Evolutionary conservation across 768 basidiomycete species (phyloP).

Genomic region (Amanita fuliginea): DNA sequence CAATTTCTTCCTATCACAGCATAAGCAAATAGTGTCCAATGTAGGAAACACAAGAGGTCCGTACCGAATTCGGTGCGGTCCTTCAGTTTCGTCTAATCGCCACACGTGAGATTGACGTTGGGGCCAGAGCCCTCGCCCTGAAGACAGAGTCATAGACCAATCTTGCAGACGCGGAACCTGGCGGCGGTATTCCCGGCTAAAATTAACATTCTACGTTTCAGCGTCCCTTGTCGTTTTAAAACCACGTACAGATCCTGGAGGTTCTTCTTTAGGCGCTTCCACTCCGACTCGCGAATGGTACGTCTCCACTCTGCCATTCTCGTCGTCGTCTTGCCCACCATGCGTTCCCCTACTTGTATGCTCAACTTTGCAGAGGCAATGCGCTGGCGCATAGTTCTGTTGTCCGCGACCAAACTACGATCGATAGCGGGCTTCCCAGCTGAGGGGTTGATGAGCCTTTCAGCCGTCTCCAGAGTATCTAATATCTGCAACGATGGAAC

Average conservation of each 20-base stretch:
- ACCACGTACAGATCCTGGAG: constrained; percentile 56
- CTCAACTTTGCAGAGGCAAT: constrained; percentile 48
- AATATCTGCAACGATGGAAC: constrained; percentile 31
- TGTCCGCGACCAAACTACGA: constrained; percentile 37
- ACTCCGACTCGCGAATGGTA: constrained; percentile 56
- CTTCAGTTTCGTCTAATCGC: constrained; percentile 88
- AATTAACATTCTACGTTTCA: constrained; percentile 4
- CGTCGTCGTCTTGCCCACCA: constrained; percentile 48
- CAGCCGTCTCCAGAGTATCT: constrained; percentile 43
- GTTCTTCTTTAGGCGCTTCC: constrained; percentile 60
- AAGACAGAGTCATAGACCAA: constrained; percentile 50
- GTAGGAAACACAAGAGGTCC: constrained; percentile 1
- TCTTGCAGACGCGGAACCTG: constrained; percentile 51
- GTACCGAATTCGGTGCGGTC: constrained; percentile 77
- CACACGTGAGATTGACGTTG: constrained; percentile 42
- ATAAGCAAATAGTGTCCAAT: neutral
- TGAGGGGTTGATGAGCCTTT: constrained; percentile 38
- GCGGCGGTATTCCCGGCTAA: constrained; percentile 67
- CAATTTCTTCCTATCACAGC: constrained; percentile 53
- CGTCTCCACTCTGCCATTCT: constrained; percentile 67
- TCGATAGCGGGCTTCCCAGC: constrained; percentile 41
- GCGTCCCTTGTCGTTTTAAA: neutral
- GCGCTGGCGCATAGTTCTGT: constrained; percentile 40
- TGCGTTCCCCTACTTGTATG: constrained; percentile 51
- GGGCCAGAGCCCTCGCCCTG: constrained; percentile 81